phyloP scores from a whole-genome alignment of 2,329 filamentous ascomycete species.

The Epichloe bromicola region DNA sequence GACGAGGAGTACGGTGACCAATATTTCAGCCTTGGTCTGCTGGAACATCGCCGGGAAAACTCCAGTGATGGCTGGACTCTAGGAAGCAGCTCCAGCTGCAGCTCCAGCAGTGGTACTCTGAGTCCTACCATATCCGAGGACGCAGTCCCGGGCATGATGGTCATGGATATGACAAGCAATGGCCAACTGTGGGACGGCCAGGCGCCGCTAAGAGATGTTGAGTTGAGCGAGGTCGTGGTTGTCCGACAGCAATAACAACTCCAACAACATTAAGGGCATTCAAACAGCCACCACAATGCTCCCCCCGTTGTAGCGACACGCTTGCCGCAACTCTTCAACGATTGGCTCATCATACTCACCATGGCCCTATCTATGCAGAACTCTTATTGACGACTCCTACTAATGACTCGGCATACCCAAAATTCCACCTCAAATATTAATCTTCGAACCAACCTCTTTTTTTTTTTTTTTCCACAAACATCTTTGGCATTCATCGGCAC shows the following conservation, averaged over 20 bases:
- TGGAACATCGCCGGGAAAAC: slow-evolving; percentile 28
- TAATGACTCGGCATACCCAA: slow-evolving; percentile 15
- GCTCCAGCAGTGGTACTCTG: slow-evolving; percentile 34
- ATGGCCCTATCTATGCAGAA: neutral
- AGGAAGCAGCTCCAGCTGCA: slow-evolving; percentile 61
- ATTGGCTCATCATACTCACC: slow-evolving; percentile 5
- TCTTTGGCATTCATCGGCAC: slow-evolving; percentile 29
- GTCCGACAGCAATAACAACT: slow-evolving; percentile 18
- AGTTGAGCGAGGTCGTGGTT: slow-evolving; percentile 33
- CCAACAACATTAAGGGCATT: neutral
- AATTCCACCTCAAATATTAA: slow-evolving; percentile 12
- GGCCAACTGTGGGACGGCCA: slow-evolving; percentile 26
- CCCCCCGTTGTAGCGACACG: neutral
- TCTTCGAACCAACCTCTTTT: slow-evolving; percentile 18
- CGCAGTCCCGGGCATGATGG: slow-evolving; percentile 20
- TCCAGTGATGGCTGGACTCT: slow-evolving; percentile 85
- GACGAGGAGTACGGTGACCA: slow-evolving; percentile 36
- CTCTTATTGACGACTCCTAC: slow-evolving; percentile 5
- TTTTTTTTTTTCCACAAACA: slow-evolving; percentile 9
- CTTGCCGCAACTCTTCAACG: neutral
- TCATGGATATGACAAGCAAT: slow-evolving; percentile 23
- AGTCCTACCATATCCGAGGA: slow-evolving; percentile 37
- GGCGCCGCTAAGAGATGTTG: slow-evolving; percentile 26
- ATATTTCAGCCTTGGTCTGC: slow-evolving; percentile 33
- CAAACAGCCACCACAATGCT: neutral